Conservation (phyloP, 2,329 filamentous ascomycete species). For the Fusarium illudens region DNA sequence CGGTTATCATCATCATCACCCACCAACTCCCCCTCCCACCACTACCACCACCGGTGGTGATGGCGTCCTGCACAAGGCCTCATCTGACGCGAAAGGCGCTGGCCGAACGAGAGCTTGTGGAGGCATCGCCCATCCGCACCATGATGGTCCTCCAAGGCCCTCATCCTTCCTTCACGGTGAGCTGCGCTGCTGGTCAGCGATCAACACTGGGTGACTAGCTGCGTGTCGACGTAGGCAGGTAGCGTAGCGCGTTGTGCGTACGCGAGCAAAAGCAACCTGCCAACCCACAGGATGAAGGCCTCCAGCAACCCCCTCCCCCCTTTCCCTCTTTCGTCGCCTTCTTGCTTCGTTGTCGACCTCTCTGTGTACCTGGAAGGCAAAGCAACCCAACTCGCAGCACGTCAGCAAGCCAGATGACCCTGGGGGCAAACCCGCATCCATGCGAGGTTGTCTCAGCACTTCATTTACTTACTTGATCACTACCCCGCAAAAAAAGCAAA, state of each 20-base stretch:
- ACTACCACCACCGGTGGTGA: conserved; percentile 20
- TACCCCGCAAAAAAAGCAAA: conserved; percentile 38
- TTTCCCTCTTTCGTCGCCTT: conserved; percentile 1
- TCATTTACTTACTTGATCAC: not conserved
- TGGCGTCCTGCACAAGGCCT: conserved; percentile 24
- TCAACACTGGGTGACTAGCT: conserved; percentile 2
- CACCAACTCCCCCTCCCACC: not conserved
- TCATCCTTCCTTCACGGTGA: not conserved
- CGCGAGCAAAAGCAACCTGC: not conserved
- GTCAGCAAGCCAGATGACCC: not conserved
- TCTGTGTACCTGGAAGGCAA: conserved; percentile 20
- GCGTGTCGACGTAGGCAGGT: not conserved
- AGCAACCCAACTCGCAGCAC: not conserved
- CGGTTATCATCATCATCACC: conserved; percentile 19
- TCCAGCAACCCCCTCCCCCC: not conserved
- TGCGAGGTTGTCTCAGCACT: conserved; percentile 13
- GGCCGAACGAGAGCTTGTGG: conserved; percentile 8
- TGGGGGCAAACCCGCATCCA: conserved; percentile 13
- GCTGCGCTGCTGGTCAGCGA: conserved; percentile 10
- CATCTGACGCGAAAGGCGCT: conserved; percentile 23
- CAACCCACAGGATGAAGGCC: not conserved
- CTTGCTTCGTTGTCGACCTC: conserved; percentile 5
- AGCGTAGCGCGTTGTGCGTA: not conserved
- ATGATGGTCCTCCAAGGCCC: not conserved
- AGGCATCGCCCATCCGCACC: not conserved